A percentile compares a stretch with the other conserved stretches of the same genome.
Evolutionary conservation across 805 yeast genomes (phyloP).

Genomic region (Ogataea dorogensis): DNA sequence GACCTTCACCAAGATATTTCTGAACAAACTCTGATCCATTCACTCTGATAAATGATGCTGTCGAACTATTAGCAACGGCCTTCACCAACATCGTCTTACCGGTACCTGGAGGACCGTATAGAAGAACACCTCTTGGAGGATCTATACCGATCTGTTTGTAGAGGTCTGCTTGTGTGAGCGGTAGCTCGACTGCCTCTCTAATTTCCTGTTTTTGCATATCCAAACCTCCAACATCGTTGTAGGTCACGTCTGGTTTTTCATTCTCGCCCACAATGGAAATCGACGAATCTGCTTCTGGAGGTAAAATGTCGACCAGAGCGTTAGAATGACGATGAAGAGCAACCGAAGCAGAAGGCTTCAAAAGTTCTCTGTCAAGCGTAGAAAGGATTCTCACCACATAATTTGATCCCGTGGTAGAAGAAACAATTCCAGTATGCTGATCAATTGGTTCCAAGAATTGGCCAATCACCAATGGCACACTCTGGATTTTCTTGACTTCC

Average conservation of each 20-base stretch:
- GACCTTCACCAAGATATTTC: conserved; percentile 98
- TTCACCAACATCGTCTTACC: conserved; percentile 99
- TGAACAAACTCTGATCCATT: conserved; percentile 98
- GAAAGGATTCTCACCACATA: conserved; percentile 94
- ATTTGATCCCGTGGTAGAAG: conserved; percentile 96
- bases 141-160: conserved; percentile 98
- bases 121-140: conserved; percentile 96
- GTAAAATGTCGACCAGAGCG: conserved; percentile 93
- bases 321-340: conserved; percentile 98
- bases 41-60: conserved; percentile 94
- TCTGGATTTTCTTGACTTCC: conserved; percentile 95
- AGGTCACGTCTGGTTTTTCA: conserved; percentile 88
- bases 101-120: conserved; percentile 99
- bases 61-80: conserved; percentile 96
- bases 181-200: conserved; percentile 96
- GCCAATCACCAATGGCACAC: conserved; percentile 97
- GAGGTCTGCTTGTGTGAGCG: conserved; percentile 91
- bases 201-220: conserved; percentile 99
- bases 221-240: conserved; percentile 97
- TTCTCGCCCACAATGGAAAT: conserved; percentile 93
- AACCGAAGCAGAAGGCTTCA: conserved; percentile 93
- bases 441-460: conserved; percentile 97
- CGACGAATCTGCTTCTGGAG: conserved; percentile 98
- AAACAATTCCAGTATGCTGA: conserved; percentile 93
- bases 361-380: conserved; percentile 89